Evolutionary conservation across 441 rosid species (phyloP), one percentile per base, ranked within the genome.

Genomic region (Eruca vesicaria): DNA sequence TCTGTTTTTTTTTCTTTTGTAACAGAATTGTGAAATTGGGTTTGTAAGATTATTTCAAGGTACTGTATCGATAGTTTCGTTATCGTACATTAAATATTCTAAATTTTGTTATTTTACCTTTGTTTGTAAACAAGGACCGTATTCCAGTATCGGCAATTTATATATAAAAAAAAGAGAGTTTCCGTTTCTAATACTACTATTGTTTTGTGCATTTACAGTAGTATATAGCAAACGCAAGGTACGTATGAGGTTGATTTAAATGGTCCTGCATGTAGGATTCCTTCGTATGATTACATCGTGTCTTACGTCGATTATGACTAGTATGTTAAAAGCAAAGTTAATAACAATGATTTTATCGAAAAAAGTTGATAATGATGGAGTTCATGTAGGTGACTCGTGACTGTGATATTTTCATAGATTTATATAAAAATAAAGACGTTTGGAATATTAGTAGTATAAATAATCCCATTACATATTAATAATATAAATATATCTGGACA

Each of bases 1-100:
- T 60, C 77, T 71, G 70, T 71, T 58, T 70, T 57, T 68, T 61
- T 71, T 32, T 35, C 14, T 18, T 70, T 71, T 50, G 63, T 59
- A 36, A 50, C 26, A 48, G 36, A 50, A 14, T 28, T 71, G 15
- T 29, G 35, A 48, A 66, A 36, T 59, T 8, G 23, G 32, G 75
- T 69, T 69, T 71, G 76, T 71, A 45, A 63, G 63, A 36, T 65
- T 65, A 58, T 58, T 71, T 65, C 48, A 48, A 71, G 31, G 9
- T 50, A 32, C 16, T 71, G 28, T 28, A 57, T 45, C 43, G 23
- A 64, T 69, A 23, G 9, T 43, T 70, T 70, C 61, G 23, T 58
- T 75, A 10, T 56, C 38, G 67, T 69, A 41, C 35, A 70, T 18
- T 31, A 5, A 35, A 62, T 59, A 19, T 68, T 58, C 62, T 31